Base-by-base conservation (phyloP, 2,329 filamentous ascomycete species). In the Didymella sp. region DNA sequence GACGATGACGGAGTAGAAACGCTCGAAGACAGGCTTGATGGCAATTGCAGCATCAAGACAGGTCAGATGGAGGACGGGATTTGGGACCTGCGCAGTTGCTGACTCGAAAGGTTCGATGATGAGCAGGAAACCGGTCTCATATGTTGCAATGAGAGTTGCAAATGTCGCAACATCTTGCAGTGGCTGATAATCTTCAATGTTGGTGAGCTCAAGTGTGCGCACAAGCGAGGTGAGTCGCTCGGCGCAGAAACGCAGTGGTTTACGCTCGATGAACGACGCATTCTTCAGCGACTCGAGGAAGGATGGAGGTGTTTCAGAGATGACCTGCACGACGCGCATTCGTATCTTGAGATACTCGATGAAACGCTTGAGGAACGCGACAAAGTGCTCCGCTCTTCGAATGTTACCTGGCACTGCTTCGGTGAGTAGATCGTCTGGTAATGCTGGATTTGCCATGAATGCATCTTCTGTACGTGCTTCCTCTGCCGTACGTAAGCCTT, bases 71-170 rank as follows among this genome's bases (percentile, higher is more conserved):
- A 99, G 82, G n/a, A 98, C 88, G 0, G 95, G 95, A 63, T 99
- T 99, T 0, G 95, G 92, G 0, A 99, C 93, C 49, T 95, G 95
- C 24, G 95, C 94, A 13, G 91, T 92, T 64, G 97, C 94, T 0
- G 93, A 96, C 77, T 99, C 95, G 71, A 91, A 99, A 0, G 95
- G 96, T 70, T 99, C 95, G n/a, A 98, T 83, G 44, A 99, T 99
- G 28, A 99, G 85, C 6, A 97, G 81, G 68, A 99, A 99, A 0
- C 95, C 95, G 62, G 92, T 96, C 66, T 99, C 95, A 71, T 99
- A 99, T 0, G 95, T 99, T 30, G 95, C 92, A 21, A 96, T 92
- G 0, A 99, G 83, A 0, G 95, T 99, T 9, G 95, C 95, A 76
- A 99, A 99, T 0, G 92, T 97, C 19, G 96, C 96, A 7, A 99